Base-by-base conservation (phyloP, 768 basidiomycete species). In the Lactarius vividus region DNA sequence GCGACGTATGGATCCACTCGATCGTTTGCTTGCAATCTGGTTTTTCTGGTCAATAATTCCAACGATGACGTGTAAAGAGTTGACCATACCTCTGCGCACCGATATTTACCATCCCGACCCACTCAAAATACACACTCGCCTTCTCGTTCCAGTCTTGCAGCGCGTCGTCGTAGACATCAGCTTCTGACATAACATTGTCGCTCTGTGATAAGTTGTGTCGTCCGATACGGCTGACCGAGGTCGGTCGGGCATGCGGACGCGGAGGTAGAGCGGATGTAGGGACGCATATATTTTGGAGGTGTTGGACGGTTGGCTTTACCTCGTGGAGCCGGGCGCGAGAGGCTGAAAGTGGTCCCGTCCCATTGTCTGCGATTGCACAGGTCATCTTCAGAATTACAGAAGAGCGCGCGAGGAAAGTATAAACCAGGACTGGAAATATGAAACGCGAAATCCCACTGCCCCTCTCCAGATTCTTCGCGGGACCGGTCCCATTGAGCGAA, bases 51-150 rank as follows among this genome's bases (percentile, higher is more conserved):
- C 35, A 10, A 39, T 23, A 18, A 8, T 46, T 40, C 10, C 46
- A 26, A 52, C 4, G 29, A 13, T 16, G 15, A 53, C 20, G 23
- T 28, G 33, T 4, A n/a, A 55, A 33, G 20, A 26, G 26, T 29
- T 58, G 46, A 29, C 65, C 72, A 7, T 66, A 87, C 90, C 90
- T 80, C 72, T 88, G 87, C 2, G 90, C 79, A 16, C 85, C 88
- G 5, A 91, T 71, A 63, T 79, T 80, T 3, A 84, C 87, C 84
- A 91, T 82, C 8, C 89, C 90, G 9, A 85, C 79, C 90, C 90
- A 92, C 72, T 91, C 90, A 59, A 88, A 87, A 18, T 89, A 74
- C 3, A 72, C 75, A 9, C 75, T 72, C 52, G 83, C 74, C 9
- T 78, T 76, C 11, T 77, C 76, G 8, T 81, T 73, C 81, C 85